Evolutionary conservation across 2,329 filamentous ascomycete species (phyloP), one percentile per base, ranked within the genome.

Genomic region (Apiospora rasikravindrae): DNA sequence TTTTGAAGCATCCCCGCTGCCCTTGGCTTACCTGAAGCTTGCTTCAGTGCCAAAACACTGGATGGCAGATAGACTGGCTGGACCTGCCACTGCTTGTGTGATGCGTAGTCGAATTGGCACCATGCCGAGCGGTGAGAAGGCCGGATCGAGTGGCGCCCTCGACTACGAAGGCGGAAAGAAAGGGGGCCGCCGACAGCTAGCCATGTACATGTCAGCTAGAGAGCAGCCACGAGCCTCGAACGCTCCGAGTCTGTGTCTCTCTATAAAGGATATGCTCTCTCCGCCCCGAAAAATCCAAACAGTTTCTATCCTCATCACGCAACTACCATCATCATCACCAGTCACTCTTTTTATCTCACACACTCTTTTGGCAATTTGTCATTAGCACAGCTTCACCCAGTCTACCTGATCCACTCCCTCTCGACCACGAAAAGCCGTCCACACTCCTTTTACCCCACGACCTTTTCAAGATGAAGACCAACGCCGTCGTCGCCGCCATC

Each of bases 391-490:
- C 42, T 64, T 64, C 57, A 71, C 49, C 61, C 45, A 49, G 37
- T 49, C 57, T 49, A 69, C 64, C 67, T 49, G 66, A 68, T 47
- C 29, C 24, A n/a, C 47, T 26, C 57, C 4, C 57, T 68, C 40
- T 45, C 66, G n/a, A n/a, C n/a, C n/a, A n/a, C n/a, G n/a, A n/a
- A 45, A 8, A 33, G 22, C 37, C 4, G 5, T 2, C n/a, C 14
- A 44, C 40, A 33, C n/a, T n/a, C n/a, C n/a, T n/a, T n/a, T n/a
- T n/a, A n/a, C n/a, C n/a, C n/a, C n/a, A n/a, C n/a, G n/a, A n/a
- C n/a, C n/a, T n/a, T n/a, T n/a, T n/a, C n/a, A 71, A 73, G 29
- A 73, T 73, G 71, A 73, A 73, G 71, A 51, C 68, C 71, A 71
- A 73, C 71, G n/a, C 45, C 61, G 42, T 73, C 53, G 69, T 67